Percentiles rank a stretch among this genome's conserved stretches.
These are phyloP conservation scores for Sordariomycetes sp. DNA, from an alignment of 2,329 filamentous ascomycete genomes.

Conservation along the genomic window DNA sequence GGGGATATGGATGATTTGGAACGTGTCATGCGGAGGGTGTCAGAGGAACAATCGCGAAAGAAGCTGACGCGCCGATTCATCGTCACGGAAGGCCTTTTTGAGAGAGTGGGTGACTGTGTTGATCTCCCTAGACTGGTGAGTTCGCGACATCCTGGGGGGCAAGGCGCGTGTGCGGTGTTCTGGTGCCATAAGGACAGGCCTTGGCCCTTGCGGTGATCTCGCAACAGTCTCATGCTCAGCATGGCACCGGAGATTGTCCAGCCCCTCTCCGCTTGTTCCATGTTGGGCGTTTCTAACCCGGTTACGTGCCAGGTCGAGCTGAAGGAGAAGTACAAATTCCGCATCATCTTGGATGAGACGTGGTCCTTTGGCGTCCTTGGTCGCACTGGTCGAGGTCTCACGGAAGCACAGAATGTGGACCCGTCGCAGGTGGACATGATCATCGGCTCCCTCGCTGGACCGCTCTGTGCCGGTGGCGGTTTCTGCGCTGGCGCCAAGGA, in stretches of 20 bases:
- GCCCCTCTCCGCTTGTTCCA: not conserved
- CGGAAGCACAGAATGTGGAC: constrained; percentile 94
- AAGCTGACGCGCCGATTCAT: constrained; percentile 88
- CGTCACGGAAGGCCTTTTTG: constrained; percentile 89
- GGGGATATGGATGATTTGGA: constrained; percentile 93
- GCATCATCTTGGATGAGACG: constrained; percentile 91
- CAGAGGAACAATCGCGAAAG: constrained; percentile 75
- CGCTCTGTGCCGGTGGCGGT: constrained; percentile 82
- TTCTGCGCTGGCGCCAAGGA: constrained; percentile 90
- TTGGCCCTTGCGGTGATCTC: too few relatives aligned
- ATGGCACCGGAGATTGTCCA: too few relatives aligned
- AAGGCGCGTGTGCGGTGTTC: too few relatives aligned
- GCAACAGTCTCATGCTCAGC: too few relatives aligned
- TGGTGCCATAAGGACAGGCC: too few relatives aligned
- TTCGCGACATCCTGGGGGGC: constrained; percentile 2
- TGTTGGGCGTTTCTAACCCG: not conserved
- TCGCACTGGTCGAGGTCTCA: constrained; percentile 79
- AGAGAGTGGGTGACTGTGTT: constrained; percentile 74
- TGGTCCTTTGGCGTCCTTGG: constrained; percentile 95
- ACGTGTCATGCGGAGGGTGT: constrained; percentile 68
- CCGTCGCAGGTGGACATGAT: constrained; percentile 94
- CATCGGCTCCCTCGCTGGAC: constrained; percentile 79
- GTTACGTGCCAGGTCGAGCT: constrained; percentile 46
- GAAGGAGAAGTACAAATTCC: constrained; percentile 95
- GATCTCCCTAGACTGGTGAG: constrained; percentile 75